A percentile compares a stretch with the other conserved stretches of the same genome.
These are phyloP conservation scores for Capronia americana DNA, from an alignment of 2,329 filamentous ascomycete genomes.

Conservation along the genomic window DNA sequence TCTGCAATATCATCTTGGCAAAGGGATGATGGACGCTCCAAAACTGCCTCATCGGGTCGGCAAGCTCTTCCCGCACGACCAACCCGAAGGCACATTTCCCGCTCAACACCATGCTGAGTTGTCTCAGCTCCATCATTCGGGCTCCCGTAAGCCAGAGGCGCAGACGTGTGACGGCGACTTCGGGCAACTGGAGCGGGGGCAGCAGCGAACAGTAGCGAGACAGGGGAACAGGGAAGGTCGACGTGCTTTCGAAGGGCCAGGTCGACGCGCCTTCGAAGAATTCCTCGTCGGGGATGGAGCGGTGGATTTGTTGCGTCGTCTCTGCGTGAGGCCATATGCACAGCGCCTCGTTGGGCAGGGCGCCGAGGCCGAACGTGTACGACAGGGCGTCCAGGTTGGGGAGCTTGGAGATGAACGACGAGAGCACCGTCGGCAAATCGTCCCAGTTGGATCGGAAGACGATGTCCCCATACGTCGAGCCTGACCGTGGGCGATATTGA, in stretches of 20 bases:
- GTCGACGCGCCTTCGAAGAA: neutral
- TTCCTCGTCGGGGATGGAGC: neutral
- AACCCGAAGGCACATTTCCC: neutral
- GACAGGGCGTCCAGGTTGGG: neutral
- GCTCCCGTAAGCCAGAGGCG: neutral
- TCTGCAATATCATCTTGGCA: neutral
- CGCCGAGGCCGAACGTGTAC: neutral
- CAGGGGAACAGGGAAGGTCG: neutral
- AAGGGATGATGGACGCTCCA: neutral
- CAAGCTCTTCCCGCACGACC: neutral
- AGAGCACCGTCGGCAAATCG: neutral
- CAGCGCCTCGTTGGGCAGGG: neutral
- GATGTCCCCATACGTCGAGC: neutral
- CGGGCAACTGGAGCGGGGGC: neutral
- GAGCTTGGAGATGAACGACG: neutral
- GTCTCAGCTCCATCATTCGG: neutral
- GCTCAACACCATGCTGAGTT: neutral
- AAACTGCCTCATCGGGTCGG: neutral
- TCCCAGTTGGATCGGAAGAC: neutral
- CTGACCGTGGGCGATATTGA: neutral
- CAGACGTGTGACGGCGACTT: neutral
- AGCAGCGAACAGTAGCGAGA: neutral
- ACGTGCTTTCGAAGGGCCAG: too few relatives aligned
- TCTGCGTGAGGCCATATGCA: slow-evolving; percentile 1
- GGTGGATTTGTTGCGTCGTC: neutral